phyloP scores from a whole-genome alignment of 345 rosid genomes.

The Salix viminalis region DNA sequence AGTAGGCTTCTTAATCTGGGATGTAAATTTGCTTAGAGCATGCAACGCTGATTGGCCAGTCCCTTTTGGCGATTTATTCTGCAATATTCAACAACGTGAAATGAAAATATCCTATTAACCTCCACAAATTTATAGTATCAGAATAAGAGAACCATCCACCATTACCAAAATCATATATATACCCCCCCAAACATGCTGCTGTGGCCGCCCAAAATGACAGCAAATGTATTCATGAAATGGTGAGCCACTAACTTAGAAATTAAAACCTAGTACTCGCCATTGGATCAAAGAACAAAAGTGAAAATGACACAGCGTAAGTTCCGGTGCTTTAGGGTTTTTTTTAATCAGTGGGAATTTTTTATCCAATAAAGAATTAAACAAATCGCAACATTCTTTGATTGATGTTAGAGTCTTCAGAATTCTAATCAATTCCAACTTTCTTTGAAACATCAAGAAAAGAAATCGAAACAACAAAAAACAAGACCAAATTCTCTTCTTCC shows the following conservation, averaged over 20 bases:
- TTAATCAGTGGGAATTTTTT: background rate
- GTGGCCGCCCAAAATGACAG: background rate
- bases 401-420: background rate
- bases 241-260: background rate
- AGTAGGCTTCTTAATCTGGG: slow-evolving; percentile 75
- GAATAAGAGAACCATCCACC: background rate
- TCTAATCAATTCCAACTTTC: background rate
- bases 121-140: background rate
- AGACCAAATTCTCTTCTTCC: background rate
- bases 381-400: background rate
- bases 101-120: background rate
- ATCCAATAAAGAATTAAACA: background rate
- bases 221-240: background rate
- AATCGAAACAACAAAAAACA: background rate
- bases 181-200: background rate
- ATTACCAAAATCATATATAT: background rate
- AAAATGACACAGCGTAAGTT: background rate
- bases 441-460: background rate
- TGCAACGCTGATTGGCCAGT: slow-evolving; percentile 39
- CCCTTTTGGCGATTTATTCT: slow-evolving; percentile 59
- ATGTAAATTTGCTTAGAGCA: slow-evolving; percentile 53
- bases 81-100: slow-evolving; percentile 23
- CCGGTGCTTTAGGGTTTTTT: background rate
- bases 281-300: background rate
- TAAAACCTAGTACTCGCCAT: background rate